Evolutionary conservation across 257 asterid species (phyloP).

Genomic region (Petrea volubilis): DNA sequence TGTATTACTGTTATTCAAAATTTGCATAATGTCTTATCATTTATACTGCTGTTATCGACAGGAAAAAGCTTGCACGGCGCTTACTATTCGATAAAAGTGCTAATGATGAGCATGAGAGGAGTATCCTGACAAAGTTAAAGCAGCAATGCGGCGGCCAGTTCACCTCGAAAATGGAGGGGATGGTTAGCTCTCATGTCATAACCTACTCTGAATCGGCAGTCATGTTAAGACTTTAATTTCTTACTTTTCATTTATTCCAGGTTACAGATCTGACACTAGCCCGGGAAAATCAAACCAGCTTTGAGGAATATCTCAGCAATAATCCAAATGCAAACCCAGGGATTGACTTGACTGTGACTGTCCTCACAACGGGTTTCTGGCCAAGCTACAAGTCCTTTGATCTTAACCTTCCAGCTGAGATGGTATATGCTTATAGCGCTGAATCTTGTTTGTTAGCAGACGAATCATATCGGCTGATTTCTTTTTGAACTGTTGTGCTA

Average conservation of each 20-base stretch:
- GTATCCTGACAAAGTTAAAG: constrained; percentile 92
- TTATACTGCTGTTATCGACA: constrained; percentile 28
- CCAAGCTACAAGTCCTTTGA: constrained; percentile 98
- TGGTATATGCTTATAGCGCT: constrained; percentile 52
- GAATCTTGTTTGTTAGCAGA: neutral
- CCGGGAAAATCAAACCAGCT: constrained; percentile 84
- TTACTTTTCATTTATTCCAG: constrained; percentile 40
- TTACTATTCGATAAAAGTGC: constrained; percentile 97
- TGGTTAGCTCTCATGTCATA: constrained; percentile 56
- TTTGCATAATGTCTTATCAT: neutral
- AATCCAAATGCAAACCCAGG: constrained; percentile 81
- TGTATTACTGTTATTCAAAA: constrained; percentile 7
- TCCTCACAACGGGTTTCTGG: constrained; percentile 99
- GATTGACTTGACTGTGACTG: constrained; percentile 93
- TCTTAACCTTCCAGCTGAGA: constrained; percentile 94
- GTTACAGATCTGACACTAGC: constrained; percentile 97
- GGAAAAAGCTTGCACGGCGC: constrained; percentile 98
- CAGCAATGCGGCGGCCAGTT: constrained; percentile 99
- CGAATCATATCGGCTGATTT: constrained; percentile 1
- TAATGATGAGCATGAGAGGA: constrained; percentile 97
- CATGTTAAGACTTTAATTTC: neutral
- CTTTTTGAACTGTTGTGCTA: constrained; percentile 28
- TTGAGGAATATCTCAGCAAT: constrained; percentile 81
- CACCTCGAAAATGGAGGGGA: constrained; percentile 99
- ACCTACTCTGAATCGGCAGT: neutral